A percentile compares a stretch with the other conserved stretches of the same genome.
Evolutionary conservation across 768 basidiomycete species (phyloP).

Genomic region (Termitomyces sp.): DNA sequence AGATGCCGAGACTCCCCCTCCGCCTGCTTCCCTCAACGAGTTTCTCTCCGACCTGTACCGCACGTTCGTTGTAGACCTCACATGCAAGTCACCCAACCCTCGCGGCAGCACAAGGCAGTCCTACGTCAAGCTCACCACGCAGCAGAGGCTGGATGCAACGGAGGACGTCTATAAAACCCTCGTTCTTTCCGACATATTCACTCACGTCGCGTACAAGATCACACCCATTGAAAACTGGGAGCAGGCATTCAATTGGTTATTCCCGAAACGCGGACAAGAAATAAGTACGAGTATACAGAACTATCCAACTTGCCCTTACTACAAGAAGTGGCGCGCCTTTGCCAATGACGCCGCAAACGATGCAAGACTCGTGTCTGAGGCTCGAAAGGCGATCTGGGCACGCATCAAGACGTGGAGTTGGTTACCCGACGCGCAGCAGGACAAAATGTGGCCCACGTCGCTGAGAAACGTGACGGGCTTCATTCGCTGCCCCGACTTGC

Average conservation of each 20-base stretch:
- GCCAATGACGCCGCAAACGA: neutral
- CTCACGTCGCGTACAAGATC: neutral
- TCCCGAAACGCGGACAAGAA: neutral
- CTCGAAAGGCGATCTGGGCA: neutral
- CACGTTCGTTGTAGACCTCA: neutral
- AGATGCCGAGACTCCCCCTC: neutral
- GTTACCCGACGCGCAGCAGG: neutral
- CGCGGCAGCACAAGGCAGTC: neutral
- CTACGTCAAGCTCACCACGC: neutral
- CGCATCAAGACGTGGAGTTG: neutral
- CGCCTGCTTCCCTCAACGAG: neutral
- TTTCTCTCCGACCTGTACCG: neutral
- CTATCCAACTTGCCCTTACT: neutral
- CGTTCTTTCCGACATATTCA: neutral
- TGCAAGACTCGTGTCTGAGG: accelerated
- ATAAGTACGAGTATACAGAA: neutral
- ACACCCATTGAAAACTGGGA: neutral
- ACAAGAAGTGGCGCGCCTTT: neutral
- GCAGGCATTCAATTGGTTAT: neutral
- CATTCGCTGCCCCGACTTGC: neutral
- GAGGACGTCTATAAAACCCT: neutral
- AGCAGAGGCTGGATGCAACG: neutral
- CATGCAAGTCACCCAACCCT: neutral
- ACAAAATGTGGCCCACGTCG: neutral
- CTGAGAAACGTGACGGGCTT: neutral